A percentile compares a stretch with the other conserved stretches of the same genome.
Evolutionary conservation across 768 basidiomycete species (phyloP).

Genomic region (Kwoniella sp.): DNA sequence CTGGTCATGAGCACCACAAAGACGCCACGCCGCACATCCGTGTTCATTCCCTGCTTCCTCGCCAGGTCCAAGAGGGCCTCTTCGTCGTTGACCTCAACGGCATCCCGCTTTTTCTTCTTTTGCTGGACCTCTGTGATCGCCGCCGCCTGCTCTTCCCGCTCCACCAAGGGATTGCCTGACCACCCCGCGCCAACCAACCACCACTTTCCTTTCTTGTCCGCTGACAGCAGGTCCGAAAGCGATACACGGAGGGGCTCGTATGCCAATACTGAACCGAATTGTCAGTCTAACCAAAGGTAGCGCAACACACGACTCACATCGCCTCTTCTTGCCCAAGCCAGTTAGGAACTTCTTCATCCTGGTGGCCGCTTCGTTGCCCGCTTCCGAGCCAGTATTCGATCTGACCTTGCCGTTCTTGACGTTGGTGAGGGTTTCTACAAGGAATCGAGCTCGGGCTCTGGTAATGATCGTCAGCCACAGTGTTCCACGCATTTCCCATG

Average conservation of each 20-base stretch:
- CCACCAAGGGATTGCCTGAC: slow-evolving; percentile 84
- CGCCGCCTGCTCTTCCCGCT: slow-evolving; percentile 49
- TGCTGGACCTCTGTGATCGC: slow-evolving; percentile 9
- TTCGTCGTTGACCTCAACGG: slow-evolving; percentile 32
- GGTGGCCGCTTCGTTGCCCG: slow-evolving; percentile 72
- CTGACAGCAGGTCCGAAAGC: slow-evolving; percentile 74
- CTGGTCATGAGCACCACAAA: slow-evolving; percentile 95
- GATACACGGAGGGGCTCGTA: slow-evolving; percentile 84
- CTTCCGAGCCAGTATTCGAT: slow-evolving; percentile 57
- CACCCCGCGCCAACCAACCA: slow-evolving; percentile 97
- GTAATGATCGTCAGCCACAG: no score
- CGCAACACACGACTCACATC: slow-evolving; percentile 54
- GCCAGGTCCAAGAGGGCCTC: slow-evolving; percentile 69
- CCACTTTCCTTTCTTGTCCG: slow-evolving; percentile 90
- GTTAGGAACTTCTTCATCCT: slow-evolving; percentile 83
- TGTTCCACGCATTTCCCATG: no score
- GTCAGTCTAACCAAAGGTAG: no score
- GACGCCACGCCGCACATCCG: slow-evolving; percentile 82
- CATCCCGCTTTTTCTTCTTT: slow-evolving; percentile 46
- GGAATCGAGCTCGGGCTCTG: slow-evolving; percentile 87
- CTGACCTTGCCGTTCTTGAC: slow-evolving; percentile 83
- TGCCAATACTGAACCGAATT: slow-evolving; percentile 63
- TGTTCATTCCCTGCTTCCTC: slow-evolving; percentile 95
- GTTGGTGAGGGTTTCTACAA: slow-evolving; percentile 88
- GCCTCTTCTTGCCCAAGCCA: slow-evolving; percentile 65